Base-by-base conservation (phyloP, 2,329 filamentous ascomycete genomes). In the Dryadomyces quercus-mongolicae region DNA sequence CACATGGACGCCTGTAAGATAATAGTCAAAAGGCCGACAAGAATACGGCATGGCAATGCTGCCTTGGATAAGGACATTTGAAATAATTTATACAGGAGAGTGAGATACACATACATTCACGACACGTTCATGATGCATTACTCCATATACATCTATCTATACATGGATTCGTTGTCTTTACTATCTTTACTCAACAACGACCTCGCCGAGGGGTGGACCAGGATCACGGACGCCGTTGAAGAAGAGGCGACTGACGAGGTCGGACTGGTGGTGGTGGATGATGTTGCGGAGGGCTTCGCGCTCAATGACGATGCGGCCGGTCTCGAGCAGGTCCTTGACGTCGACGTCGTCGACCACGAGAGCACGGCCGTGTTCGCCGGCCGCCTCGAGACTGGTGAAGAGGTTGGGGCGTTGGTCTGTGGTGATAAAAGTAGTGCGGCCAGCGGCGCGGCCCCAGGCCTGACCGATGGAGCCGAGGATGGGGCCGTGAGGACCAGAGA, bases 321-420 rank as follows among this genome's bases (percentile, higher is more conserved):
- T 83, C 73, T 93, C 88, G 60, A 98, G 71, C 59, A 98, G 70
- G 67, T 97, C 88, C 78, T 97, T 98, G 58, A 98, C 89, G 70
- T 97, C 93, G 40, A 98, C 88, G 58, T 95, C 86, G n/a, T 77
- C 73, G 56, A 85, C 74, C 55, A 80, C 77, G 61, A 90, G 72
- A 9, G 85, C 84, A 54, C 82, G 79, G 20, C 86, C 88, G 58
- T 90, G 78, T 63, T 79, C 72, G 9, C 77, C 79, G 58, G 84
- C 70, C 56, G 79, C 71, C 52, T 78, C 76, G 65, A 95, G 74
- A 38, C 84, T 83, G 42, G 75, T 75, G 60, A 82, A 85, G 50
- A 96, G 72, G 54, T 80, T 77, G 45, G 78, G 73, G 58, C 85
- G 74, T 61, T 71, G 69, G 55, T 76, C 72, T 36, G 73, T 74